Conservation (phyloP, 1,284 basidiomycete genomes). For the Gymnopus androsaceus region DNA sequence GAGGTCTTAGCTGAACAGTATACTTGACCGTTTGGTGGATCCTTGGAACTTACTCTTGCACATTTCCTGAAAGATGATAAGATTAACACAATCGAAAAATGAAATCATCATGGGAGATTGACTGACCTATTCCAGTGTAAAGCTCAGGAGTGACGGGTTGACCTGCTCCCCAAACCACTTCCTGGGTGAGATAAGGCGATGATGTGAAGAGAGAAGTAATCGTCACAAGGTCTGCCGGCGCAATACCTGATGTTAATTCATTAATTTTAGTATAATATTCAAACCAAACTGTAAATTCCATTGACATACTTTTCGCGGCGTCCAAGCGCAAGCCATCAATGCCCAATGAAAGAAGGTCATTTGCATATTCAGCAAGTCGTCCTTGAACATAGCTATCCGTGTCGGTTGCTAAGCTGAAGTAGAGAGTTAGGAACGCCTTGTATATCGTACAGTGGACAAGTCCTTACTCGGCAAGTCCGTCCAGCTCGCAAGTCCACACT, state of each 20-base stretch:
- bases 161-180: slow-evolving; percentile 56
- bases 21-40: not conserved
- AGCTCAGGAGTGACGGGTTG: slow-evolving; percentile 57
- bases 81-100: not conserved
- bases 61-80: slow-evolving; percentile 45
- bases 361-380: slow-evolving; percentile 56
- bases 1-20: not conserved
- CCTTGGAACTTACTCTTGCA: slow-evolving; percentile 56
- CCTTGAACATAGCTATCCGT: slow-evolving; percentile 59
- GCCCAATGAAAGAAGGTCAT: slow-evolving; percentile 63
- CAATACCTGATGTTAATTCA: slow-evolving; percentile 46
- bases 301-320: slow-evolving; percentile 61
- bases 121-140: slow-evolving; percentile 53
- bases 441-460: not conserved
- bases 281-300: not conserved
- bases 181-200: slow-evolving; percentile 58
- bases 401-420: slow-evolving; percentile 55
- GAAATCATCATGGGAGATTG: too few relatives aligned
- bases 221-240: slow-evolving; percentile 51
- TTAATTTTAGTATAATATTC: too few relatives aligned
- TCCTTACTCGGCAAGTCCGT: slow-evolving; percentile 57
- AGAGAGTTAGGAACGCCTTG: not conserved
- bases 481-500: slow-evolving; percentile 64
- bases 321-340: slow-evolving; percentile 68
- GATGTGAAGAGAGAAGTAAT: slow-evolving; percentile 48